Percentiles rank a stretch among this genome's conserved stretches.
Evolutionary conservation across 306 rosid genomes (phyloP).

Genomic region (Cajanus cajan): DNA sequence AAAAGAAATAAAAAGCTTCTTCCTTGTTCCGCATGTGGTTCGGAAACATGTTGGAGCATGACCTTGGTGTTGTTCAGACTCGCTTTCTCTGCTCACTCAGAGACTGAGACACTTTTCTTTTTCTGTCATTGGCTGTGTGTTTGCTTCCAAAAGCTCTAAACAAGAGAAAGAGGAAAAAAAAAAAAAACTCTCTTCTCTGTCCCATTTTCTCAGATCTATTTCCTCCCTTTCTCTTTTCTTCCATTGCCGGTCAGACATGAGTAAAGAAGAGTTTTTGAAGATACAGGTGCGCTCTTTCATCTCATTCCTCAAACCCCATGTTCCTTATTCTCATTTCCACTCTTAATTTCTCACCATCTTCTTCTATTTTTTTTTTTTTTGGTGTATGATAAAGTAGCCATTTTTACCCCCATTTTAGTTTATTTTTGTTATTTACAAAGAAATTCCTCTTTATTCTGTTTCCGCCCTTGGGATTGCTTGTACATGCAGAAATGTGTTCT

Average conservation of each 20-base stretch:
- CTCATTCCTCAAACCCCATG: conserved; percentile 7
- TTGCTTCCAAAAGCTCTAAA: conserved; percentile 2
- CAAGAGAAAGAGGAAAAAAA: neutral
- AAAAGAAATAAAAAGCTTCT: neutral
- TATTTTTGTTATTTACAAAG: neutral
- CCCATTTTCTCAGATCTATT: conserved; percentile 52
- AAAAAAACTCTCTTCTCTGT: neutral
- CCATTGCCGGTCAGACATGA: conserved; percentile 54
- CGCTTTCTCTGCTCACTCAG: conserved; percentile 49
- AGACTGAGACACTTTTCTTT: conserved; percentile 31
- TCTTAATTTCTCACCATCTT: neutral
- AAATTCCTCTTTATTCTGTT: conserved; percentile 31
- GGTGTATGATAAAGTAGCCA: neutral
- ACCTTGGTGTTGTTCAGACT: conserved; percentile 14
- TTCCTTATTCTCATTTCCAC: neutral
- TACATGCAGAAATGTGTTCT: conserved; percentile 87
- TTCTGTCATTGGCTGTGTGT: conserved; percentile 20
- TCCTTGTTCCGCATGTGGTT: neutral
- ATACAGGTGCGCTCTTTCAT: conserved; percentile 59
- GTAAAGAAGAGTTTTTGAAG: conserved; percentile 96
- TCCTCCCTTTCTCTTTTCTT: conserved; percentile 20
- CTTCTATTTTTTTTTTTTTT: neutral
- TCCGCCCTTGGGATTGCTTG: conserved; percentile 45
- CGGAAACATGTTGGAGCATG: neutral
- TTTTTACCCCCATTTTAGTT: neutral